phyloP scores from a whole-genome alignment of 169 alveolate species.

The Cryptosporidium sp. region DNA sequence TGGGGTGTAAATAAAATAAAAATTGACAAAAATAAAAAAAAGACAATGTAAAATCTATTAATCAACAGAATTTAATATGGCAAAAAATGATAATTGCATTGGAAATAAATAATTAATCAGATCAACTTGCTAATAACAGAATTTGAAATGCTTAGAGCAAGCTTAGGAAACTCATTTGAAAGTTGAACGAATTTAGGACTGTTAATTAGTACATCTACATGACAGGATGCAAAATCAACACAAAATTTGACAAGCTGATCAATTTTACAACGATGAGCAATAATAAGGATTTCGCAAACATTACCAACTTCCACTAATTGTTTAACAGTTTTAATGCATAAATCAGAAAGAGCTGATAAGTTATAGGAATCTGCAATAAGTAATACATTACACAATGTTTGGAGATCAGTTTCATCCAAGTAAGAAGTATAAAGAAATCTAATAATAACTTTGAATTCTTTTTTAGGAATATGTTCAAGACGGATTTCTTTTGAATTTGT shows the following conservation, averaged over 20 bases:
- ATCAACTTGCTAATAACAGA: conserved; percentile 21
- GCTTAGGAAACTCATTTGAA: conserved; percentile 14
- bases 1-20: too few relatives aligned
- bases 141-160: conserved; percentile 49
- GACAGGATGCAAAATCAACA: conserved; percentile 60
- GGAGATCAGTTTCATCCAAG: conserved; percentile 55
- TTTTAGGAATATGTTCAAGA: conserved; percentile 41
- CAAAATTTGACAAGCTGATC: conserved; percentile 23
- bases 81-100: neutral
- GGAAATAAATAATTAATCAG: neutral
- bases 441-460: conserved; percentile 44
- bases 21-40: too few relatives aligned
- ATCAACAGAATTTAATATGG: neutral
- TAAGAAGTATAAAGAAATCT: conserved; percentile 57
- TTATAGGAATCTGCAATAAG: conserved; percentile 50
- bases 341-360: conserved; percentile 21
- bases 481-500: conserved; percentile 24
- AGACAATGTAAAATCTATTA: neutral
- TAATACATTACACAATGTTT: conserved; percentile 40
- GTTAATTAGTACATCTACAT: conserved; percentile 31
- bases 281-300: conserved; percentile 40
- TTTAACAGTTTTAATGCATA: conserved; percentile 35
- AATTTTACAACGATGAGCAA: conserved; percentile 25
- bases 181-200: conserved; percentile 8
- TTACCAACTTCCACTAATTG: conserved; percentile 38